Conservation (phyloP, 768 basidiomycete species). For the Polyporus arcularius region DNA sequence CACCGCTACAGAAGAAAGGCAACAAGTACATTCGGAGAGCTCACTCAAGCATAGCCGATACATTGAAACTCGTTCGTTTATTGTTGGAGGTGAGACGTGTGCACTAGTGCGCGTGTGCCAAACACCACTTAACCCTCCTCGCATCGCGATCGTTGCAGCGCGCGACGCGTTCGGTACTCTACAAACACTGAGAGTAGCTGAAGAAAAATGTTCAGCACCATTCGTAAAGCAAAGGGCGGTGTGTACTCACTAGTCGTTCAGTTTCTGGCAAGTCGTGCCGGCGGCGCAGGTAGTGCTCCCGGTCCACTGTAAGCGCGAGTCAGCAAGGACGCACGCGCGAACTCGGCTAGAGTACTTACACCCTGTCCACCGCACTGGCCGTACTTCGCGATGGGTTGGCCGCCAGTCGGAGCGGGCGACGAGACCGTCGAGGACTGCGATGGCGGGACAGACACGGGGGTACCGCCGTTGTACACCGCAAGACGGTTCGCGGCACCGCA, state of each 20-base stretch:
- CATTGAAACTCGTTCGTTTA: neutral
- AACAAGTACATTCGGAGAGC: neutral
- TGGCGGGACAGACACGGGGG: neutral
- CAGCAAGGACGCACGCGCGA: neutral
- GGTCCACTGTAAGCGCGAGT: neutral
- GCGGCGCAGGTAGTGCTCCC: neutral
- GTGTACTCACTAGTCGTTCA: neutral
- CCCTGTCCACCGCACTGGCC: conserved; percentile 4
- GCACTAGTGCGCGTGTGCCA: too few species aligned
- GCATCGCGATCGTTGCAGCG: too few species aligned
- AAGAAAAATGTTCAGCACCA: neutral
- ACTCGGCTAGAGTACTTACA: neutral
- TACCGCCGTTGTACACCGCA: neutral
- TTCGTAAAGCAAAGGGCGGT: neutral
- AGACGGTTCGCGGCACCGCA: conserved; percentile 4
- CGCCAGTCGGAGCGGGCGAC: neutral
- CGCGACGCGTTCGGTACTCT: neutral
- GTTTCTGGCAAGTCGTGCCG: neutral
- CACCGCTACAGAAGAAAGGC: neutral
- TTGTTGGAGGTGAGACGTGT: neutral
- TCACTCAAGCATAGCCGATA: neutral
- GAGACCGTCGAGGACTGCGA: neutral
- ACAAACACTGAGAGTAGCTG: neutral
- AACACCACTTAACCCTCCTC: neutral
- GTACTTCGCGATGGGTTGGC: neutral